Conservation (phyloP, 192 early-diverging fungal species). For the Entomortierella chlamydospora region DNA sequence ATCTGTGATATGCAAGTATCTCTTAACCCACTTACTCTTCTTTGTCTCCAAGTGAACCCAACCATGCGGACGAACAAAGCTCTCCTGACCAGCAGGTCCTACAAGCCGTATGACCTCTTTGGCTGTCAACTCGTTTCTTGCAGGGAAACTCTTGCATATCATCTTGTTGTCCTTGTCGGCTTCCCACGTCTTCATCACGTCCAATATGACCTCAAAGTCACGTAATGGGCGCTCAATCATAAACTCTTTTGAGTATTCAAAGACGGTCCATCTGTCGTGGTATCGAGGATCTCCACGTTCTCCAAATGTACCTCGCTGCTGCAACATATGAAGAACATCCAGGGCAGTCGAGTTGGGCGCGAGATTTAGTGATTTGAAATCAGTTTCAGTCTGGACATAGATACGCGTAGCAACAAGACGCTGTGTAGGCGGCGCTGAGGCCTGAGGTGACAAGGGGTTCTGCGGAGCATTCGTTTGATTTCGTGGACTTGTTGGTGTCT, state of each 20-base stretch:
- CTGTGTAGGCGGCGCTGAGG: slow-evolving; percentile 6
- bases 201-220: slow-evolving; percentile 90
- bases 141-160: slow-evolving; percentile 80
- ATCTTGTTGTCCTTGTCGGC: slow-evolving; percentile 78
- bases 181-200: slow-evolving; percentile 89
- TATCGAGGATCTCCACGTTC: slow-evolving; percentile 60
- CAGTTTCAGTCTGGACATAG: slow-evolving; percentile 83
- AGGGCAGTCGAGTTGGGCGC: slow-evolving; percentile 79
- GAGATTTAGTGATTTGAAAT: slow-evolving; percentile 84
- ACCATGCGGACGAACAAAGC: slow-evolving; percentile 58
- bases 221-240: slow-evolving; percentile 84
- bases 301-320: slow-evolving; percentile 63
- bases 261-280: slow-evolving; percentile 83
- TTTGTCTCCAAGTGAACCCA: slow-evolving; percentile 82
- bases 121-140: slow-evolving; percentile 68
- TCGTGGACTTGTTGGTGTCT: slow-evolving; percentile 14
- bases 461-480: slow-evolving; percentile 8
- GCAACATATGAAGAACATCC: slow-evolving; percentile 77
- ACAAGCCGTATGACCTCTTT: slow-evolving; percentile 58
- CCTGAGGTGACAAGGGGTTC: slow-evolving; percentile 10
- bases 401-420: slow-evolving; percentile 83
- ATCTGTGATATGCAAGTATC: slow-evolving; percentile 77
- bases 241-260: slow-evolving; percentile 90
- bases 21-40: slow-evolving; percentile 87
- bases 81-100: slow-evolving; percentile 39